Percentiles rank a stretch among this genome's conserved stretches.
These are phyloP conservation scores for Hygrophoropsis aurantiaca DNA, from an alignment of 768 basidiomycete genomes.

Conservation along the genomic window DNA sequence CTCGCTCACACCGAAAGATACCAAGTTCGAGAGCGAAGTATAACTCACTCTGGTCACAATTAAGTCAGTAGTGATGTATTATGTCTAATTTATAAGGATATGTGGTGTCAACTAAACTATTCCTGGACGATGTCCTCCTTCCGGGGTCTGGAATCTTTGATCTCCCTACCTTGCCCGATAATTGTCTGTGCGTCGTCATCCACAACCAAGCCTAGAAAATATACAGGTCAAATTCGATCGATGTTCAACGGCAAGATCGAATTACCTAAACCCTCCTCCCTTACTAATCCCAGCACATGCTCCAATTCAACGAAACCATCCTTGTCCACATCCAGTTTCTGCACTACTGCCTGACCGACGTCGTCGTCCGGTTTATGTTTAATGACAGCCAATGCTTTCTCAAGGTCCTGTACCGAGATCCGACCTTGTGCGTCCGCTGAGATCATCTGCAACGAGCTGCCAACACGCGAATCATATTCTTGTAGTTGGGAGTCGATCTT, in stretches of 20 bases:
- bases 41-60: too few species aligned
- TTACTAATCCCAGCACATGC: conserved; percentile 86
- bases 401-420: conserved; percentile 84
- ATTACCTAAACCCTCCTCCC: conserved; percentile 83
- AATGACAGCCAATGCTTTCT: conserved; percentile 90
- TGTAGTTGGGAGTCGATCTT: conserved; percentile 92
- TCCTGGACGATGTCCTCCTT: conserved; percentile 96
- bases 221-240: not conserved
- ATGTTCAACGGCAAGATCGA: conserved; percentile 6
- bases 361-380: conserved; percentile 91
- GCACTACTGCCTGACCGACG: conserved; percentile 80
- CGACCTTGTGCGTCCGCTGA: conserved; percentile 83
- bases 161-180: conserved; percentile 80
- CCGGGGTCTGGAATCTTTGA: conserved; percentile 78
- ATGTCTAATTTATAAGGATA: conserved; percentile 10
- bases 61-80: conserved; percentile 5
- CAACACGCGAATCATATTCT: conserved; percentile 88
- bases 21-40: too few species aligned
- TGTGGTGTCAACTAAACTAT: conserved; percentile 23
- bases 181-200: conserved; percentile 84
- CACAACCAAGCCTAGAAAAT: conserved; percentile 65
- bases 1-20: too few species aligned
- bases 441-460: conserved; percentile 82
- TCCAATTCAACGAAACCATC: conserved; percentile 95
- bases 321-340: conserved; percentile 94